Base-by-base conservation (phyloP, 768 basidiomycete genomes). In the Goffeauzyma gilvescens region DNA sequence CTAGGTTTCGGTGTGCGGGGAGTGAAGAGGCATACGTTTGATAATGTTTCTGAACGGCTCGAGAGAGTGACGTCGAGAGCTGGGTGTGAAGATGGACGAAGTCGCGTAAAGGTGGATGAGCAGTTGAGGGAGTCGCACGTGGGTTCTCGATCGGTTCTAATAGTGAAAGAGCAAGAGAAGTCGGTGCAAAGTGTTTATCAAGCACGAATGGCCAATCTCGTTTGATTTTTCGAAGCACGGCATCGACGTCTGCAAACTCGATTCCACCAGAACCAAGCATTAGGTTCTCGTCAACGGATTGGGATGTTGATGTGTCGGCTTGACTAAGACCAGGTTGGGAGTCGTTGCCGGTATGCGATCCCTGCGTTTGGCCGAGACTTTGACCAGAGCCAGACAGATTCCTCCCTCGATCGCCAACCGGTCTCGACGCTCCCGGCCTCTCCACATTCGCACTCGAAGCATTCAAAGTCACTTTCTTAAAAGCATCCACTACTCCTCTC, bases 11-110 rank as follows among this genome's bases (percentile, higher is more conserved):
- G 60, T 96, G 93, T 51, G 85, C 84, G 0, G 89, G 85, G 18
- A 96, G 68, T 0, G 87, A 79, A n/a, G 85, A 78, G 32, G 85
- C 86, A 61, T 95, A 96, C 2, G 87, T 77, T 64, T 90, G 79
- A 59, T 89, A 93, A 55, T 95, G 79, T 54, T 79, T 81, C 82
- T 63, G 57, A 5, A 65, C 62, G 20, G 64, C 55, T 12, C 54
- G 35, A 41, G 62, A 60, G 1, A 65, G 53, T 2, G 62, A 55
- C 0, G 44, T 34, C 0, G 58, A 55, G n/a, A 65, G 52, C 4
- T 51, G 28, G 25, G 52, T 51, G 39, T 61, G 58, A 6, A 64
- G 45, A 24, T 50, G 34, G 13, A 57, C 41, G 48, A 65, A 63
- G 13, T 54, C 46, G 6, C 42, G 27, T 22, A 63, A 48, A 6